phyloP scores from a whole-genome alignment of 371 early-diverging fungal species.

The Phascolomyces articulosus region DNA sequence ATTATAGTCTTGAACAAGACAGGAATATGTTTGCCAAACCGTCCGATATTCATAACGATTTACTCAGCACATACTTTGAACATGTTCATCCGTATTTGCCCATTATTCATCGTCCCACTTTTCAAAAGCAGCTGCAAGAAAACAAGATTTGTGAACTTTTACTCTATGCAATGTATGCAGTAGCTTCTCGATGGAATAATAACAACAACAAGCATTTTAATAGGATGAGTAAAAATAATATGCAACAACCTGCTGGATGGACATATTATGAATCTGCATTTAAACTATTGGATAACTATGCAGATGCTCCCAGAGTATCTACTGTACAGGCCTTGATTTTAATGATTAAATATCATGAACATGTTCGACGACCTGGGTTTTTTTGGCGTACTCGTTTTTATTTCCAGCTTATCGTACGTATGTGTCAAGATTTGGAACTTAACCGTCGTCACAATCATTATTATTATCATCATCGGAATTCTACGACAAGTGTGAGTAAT shows the following conservation, averaged over 20 bases:
- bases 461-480: no score
- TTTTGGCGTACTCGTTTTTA: conserved; percentile 45
- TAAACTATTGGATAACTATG: conserved; percentile 34
- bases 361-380: conserved; percentile 44
- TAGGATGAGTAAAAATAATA: no score
- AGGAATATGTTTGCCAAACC: conserved; percentile 9
- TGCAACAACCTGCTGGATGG: conserved; percentile 39
- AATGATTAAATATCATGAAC: conserved; percentile 50
- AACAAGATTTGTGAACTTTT: conserved; percentile 49
- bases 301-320: conserved; percentile 45
- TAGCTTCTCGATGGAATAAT: conserved; percentile 43
- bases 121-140: conserved; percentile 36
- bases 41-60: conserved; percentile 17
- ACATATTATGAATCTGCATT: conserved; percentile 39
- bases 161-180: conserved; percentile 59
- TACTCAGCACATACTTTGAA: conserved; percentile 46
- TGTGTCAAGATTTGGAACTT: conserved; percentile 43
- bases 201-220: not conserved
- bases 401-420: conserved; percentile 37
- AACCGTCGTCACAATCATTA: conserved; percentile 4
- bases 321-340: conserved; percentile 52
- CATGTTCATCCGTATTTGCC: conserved; percentile 64
- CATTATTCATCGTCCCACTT: conserved; percentile 46
- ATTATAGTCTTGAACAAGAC: conserved; percentile 8
- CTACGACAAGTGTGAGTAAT: no score